Conservation (phyloP, 768 basidiomycete species). For the Tephrocybe sp. region DNA sequence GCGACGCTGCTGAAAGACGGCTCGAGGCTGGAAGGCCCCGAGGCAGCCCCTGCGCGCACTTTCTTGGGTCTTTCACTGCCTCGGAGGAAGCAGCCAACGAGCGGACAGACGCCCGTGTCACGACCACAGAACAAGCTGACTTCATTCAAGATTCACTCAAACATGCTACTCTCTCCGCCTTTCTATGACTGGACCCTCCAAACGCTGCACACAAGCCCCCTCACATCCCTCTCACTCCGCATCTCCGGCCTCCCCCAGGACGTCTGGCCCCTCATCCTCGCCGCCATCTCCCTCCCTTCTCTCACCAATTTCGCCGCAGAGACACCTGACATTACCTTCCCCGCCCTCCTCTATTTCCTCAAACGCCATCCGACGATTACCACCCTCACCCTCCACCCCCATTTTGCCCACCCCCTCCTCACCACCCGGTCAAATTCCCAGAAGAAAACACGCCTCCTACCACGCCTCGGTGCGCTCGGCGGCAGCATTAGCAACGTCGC, state of each 20-base stretch:
- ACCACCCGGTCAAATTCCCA: slow-evolving; percentile 1
- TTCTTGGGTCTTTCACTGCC: slow-evolving; percentile 5
- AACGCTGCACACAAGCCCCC: slow-evolving; percentile 16
- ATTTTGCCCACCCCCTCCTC: slow-evolving; percentile 7
- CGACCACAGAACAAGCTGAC: slow-evolving; percentile 11
- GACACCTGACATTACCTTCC: slow-evolving; percentile 17
- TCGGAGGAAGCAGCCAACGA: not conserved
- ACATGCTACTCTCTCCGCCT: slow-evolving; percentile 19
- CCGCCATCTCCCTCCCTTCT: slow-evolving; percentile 20
- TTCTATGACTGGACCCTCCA: slow-evolving; percentile 25
- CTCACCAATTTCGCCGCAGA: slow-evolving; percentile 18
- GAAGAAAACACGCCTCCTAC: slow-evolving; percentile 12
- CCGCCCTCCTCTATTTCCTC: slow-evolving; percentile 22
- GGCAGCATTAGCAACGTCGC: slow-evolving; percentile 19
- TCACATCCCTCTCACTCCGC: slow-evolving; percentile 21
- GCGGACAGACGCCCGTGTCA: not conserved
- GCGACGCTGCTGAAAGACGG: not conserved
- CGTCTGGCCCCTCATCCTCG: slow-evolving; percentile 19
- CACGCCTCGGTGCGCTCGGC: slow-evolving; percentile 18
- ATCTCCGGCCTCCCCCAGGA: slow-evolving; percentile 12
- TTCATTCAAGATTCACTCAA: slow-evolving; percentile 18
- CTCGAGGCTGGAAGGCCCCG: not conserved
- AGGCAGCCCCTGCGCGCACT: not conserved
- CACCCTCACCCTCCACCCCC: slow-evolving; percentile 19
- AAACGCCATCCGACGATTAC: slow-evolving; percentile 23